Evolutionary conservation across 169 alveolate genomes (phyloP).

Genomic region (Plasmodium gaboni): DNA sequence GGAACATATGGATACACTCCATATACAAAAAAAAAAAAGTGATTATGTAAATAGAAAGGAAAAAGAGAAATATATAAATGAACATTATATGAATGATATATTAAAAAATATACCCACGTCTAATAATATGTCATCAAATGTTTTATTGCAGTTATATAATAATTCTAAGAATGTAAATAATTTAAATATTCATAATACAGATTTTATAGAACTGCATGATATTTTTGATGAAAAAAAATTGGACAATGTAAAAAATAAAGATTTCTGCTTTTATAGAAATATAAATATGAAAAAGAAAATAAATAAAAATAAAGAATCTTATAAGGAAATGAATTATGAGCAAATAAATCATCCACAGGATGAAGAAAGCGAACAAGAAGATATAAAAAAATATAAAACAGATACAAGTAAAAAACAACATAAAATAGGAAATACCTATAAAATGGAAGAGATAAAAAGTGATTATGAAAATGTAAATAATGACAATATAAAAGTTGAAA

Average conservation of each 20-base stretch:
- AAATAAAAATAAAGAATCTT: not conserved
- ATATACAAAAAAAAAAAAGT: constrained; percentile 4
- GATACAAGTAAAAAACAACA: not conserved
- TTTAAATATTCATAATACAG: constrained; percentile 67
- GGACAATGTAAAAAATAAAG: constrained; percentile 29
- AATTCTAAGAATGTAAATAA: not conserved
- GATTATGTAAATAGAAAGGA: not conserved
- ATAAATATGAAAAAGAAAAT: constrained; percentile 8
- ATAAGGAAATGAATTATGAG: not conserved
- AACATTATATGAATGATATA: not conserved
- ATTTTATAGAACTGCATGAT: constrained; percentile 45
- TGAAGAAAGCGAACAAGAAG: not conserved
- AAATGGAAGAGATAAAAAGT: not conserved
- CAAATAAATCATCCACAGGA: not conserved
- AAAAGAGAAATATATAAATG: not conserved
- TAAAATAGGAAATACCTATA: not conserved
- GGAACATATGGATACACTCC: too few relatives aligned
- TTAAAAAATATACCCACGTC: not conserved
- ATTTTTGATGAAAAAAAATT: constrained; percentile 56
- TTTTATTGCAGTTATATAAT: constrained; percentile 30
- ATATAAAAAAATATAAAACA: not conserved
- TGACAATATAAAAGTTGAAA: not conserved
- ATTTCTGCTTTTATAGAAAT: constrained; percentile 66
- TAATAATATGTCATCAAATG: constrained; percentile 5
- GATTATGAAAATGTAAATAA: not conserved